Percentiles rank a stretch among this genome's conserved stretches.
phyloP scores from a whole-genome alignment of 805 yeast genomes.

The Kluyveromyces wickerhamii region DNA sequence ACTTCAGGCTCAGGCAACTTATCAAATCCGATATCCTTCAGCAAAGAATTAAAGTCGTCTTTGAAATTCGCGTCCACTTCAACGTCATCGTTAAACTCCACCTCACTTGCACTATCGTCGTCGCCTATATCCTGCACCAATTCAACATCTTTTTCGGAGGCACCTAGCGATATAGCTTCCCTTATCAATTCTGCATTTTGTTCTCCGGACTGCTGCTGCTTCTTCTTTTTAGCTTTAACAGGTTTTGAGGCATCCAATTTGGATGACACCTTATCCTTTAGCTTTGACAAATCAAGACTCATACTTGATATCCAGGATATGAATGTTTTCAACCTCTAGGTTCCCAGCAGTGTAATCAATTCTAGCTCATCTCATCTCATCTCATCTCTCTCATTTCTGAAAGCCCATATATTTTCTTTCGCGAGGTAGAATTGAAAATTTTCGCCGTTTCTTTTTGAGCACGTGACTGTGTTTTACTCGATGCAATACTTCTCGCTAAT shows the following conservation, averaged over 20 bases:
- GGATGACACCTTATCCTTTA: conserved; percentile 56
- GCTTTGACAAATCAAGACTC: conserved; percentile 36
- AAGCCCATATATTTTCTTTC: conserved; percentile 1
- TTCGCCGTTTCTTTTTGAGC: no score
- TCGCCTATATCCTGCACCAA: conserved; percentile 49
- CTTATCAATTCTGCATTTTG: conserved; percentile 42
- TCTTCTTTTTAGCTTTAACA: conserved; percentile 12
- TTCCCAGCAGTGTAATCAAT: no score
- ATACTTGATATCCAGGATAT: conserved; percentile 9
- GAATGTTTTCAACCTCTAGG: no score
- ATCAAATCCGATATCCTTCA: conserved; percentile 61
- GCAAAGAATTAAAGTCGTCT: conserved; percentile 50
- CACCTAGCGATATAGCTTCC: conserved; percentile 78
- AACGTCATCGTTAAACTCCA: conserved; percentile 35
- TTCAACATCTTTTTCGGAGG: conserved; percentile 72
- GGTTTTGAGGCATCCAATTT: conserved; percentile 34
- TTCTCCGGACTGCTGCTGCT: conserved; percentile 11
- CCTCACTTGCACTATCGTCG: conserved; percentile 38
- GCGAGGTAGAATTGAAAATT: background rate
- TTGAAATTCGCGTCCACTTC: conserved; percentile 32
- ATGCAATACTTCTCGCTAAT: no score
- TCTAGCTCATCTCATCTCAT: conserved; percentile 19
- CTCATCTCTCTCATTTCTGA: conserved; percentile 2
- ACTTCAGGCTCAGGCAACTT: conserved; percentile 30
- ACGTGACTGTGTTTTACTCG: no score